phyloP scores from a whole-genome alignment of 352 stramenopile species.

The Chrysophaeum taylorii region DNA sequence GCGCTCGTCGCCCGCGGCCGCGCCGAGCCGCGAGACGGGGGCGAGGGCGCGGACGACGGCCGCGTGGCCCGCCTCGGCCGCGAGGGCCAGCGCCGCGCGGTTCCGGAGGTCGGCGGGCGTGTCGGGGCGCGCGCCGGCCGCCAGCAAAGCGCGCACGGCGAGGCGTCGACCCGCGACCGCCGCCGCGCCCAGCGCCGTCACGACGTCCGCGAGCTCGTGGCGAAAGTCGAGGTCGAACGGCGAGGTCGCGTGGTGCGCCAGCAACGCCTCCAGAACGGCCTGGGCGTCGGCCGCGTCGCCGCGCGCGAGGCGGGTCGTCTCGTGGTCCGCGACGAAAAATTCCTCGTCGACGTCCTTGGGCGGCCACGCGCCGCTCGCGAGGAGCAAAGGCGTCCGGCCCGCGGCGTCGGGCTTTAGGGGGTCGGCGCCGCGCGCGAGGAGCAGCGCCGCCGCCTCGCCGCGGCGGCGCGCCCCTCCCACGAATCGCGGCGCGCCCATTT shows the following conservation, averaged over 20 bases:
- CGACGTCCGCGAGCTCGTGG: neutral
- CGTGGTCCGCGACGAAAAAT: neutral
- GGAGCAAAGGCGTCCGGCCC: neutral
- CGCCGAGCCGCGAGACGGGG: neutral
- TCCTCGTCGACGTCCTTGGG: neutral
- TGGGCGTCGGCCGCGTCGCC: neutral
- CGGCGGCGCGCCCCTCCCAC: neutral
- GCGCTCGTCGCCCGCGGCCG: neutral
- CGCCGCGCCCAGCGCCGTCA: conserved; percentile 1
- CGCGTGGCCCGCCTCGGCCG: neutral
- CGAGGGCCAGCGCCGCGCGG: neutral
- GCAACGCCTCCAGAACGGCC: neutral
- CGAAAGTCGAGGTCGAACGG: neutral
- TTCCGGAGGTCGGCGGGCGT: neutral
- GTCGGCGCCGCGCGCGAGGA: conserved; percentile 2
- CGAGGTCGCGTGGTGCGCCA: neutral
- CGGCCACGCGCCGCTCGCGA: conserved; percentile 1
- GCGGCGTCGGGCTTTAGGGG: neutral
- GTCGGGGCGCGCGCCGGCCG: neutral
- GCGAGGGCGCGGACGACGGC: neutral
- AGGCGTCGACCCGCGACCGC: neutral
- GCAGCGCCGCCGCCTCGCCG: neutral
- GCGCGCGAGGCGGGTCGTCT: neutral
- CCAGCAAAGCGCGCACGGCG: neutral
- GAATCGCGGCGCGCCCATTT: neutral